phyloP scores from a whole-genome alignment of 177 flowering plant genomes.

The Tripterygium wilfordii region DNA sequence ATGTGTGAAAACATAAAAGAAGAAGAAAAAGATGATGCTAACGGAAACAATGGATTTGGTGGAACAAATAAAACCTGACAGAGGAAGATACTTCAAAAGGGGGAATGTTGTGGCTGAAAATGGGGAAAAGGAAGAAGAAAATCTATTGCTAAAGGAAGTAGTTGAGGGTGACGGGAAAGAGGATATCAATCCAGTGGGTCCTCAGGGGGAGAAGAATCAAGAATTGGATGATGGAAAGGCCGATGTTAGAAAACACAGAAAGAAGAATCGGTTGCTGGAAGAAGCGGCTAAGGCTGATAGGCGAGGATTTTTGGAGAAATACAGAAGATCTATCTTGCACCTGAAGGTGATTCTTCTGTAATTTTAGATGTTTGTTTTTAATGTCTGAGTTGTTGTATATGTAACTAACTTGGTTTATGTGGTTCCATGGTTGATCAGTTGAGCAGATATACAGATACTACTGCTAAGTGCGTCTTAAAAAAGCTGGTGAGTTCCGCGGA shows the following conservation, averaged over 20 bases:
- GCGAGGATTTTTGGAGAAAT: slow-evolving; percentile 79
- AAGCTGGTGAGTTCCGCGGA: slow-evolving; percentile 65
- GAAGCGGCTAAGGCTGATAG: slow-evolving; percentile 35
- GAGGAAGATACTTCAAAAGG: no score
- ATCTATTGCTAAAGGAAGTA: no score
- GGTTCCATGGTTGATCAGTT: no score
- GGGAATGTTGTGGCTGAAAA: no score
- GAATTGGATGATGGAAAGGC: not conserved
- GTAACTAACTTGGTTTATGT: no score
- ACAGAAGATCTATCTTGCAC: slow-evolving; percentile 64
- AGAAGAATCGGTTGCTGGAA: slow-evolving; percentile 17
- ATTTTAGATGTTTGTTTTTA: not conserved
- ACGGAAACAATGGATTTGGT: no score
- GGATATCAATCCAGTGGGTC: no score
- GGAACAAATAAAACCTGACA: no score
- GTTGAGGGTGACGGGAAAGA: no score
- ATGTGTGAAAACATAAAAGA: no score
- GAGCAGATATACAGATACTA: slow-evolving; percentile 43
- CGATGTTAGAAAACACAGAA: slow-evolving; percentile 7
- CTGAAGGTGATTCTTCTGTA: slow-evolving; percentile 39
- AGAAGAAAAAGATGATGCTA: no score
- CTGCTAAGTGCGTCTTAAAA: slow-evolving; percentile 44
- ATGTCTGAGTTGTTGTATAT: not conserved
- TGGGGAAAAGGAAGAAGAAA: no score
- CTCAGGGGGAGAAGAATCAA: not conserved